A percentile compares a stretch with the other conserved stretches of the same genome.
These are phyloP conservation scores for Fraxinus dipetala DNA, from an alignment of 305 asterid species.

Conservation along the genomic window DNA sequence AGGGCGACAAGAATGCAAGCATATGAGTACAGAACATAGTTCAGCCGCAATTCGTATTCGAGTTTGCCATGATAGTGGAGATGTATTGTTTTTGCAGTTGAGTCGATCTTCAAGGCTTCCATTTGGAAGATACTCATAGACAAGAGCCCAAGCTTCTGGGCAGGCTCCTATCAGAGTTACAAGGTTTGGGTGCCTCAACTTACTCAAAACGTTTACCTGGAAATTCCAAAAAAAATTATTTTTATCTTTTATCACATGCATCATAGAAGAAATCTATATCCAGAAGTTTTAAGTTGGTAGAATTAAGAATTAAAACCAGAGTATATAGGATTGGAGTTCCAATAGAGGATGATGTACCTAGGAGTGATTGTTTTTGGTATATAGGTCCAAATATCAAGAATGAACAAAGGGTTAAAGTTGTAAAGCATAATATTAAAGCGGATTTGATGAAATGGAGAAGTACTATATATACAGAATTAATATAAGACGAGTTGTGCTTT, in stretches of 20 bases:
- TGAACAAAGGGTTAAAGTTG: neutral
- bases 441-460: neutral
- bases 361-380: neutral
- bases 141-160: conserved; percentile 67
- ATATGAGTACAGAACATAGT: conserved; percentile 81
- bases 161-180: conserved; percentile 86
- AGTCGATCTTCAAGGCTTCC: conserved; percentile 97
- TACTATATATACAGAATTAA: neutral
- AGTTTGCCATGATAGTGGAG: conserved; percentile 85
- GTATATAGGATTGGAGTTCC: neutral
- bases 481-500: neutral
- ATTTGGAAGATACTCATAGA: conserved; percentile 75
- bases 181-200: conserved; percentile 85
- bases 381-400: neutral
- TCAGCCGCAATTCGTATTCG: conserved; percentile 85
- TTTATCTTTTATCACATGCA: neutral
- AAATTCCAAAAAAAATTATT: neutral
- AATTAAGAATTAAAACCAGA: neutral
- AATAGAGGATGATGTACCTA: neutral
- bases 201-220: conserved; percentile 72
- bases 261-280: neutral
- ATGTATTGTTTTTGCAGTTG: conserved; percentile 69
- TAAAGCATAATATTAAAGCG: neutral
- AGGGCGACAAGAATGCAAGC: conserved; percentile 69
- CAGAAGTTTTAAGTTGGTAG: neutral